Conservation (phyloP, 768 basidiomycete species). For the Boletus bicolor region DNA sequence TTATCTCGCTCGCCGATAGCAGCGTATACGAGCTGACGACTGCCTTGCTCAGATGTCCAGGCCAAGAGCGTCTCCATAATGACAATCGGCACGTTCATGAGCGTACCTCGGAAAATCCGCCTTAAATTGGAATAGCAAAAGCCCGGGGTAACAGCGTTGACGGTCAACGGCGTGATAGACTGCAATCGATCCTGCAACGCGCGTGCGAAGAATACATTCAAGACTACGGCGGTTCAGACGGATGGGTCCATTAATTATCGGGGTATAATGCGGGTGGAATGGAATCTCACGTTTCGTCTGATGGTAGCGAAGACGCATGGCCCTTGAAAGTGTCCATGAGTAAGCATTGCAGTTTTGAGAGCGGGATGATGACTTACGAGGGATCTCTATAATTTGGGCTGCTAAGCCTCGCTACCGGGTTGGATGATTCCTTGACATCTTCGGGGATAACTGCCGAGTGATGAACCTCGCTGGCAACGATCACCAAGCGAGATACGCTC, state of each 20-base stretch:
- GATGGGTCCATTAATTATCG: neutral
- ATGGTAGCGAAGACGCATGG: constrained; percentile 20
- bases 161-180: constrained; percentile 21
- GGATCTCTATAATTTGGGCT: constrained; percentile 18
- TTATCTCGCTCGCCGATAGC: constrained; percentile 26
- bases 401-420: constrained; percentile 26
- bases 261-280: neutral
- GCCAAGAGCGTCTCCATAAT: constrained; percentile 15
- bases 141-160: constrained; percentile 29
- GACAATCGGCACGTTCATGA: neutral
- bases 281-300: constrained; percentile 26
- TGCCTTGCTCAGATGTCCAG: constrained; percentile 31
- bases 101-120: neutral
- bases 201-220: constrained; percentile 32
- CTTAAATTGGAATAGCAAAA: constrained; percentile 29
- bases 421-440: constrained; percentile 18
- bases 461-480: constrained; percentile 32
- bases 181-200: constrained; percentile 24
- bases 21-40: constrained; percentile 33
- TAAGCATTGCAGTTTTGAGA: neutral
- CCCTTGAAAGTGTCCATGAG: constrained; percentile 3
- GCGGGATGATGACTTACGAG: constrained; percentile 12
- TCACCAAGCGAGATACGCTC: constrained; percentile 25
- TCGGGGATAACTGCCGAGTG: constrained; percentile 16
- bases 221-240: constrained; percentile 14